Conservation (phyloP, 2,329 filamentous ascomycete species). For the Sporothrix sp. region DNA sequence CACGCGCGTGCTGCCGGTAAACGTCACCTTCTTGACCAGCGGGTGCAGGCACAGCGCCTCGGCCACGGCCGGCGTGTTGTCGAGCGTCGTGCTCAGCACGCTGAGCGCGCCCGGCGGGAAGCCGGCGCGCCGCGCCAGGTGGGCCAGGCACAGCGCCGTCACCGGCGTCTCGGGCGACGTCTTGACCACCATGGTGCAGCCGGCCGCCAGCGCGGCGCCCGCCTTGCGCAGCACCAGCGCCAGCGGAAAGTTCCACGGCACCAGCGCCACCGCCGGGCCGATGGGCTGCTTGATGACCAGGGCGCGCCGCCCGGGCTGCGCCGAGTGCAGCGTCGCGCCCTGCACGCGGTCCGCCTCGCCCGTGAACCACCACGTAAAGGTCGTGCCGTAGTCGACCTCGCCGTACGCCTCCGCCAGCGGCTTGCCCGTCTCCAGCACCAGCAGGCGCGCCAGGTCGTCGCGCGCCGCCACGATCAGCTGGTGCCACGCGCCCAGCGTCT, state of each 20-base stretch:
- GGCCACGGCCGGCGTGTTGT: conserved; percentile 34
- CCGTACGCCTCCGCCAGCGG: conserved; percentile 43
- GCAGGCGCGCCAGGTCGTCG: conserved; percentile 31
- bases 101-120: conserved; percentile 64
- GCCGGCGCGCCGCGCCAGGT: conserved; percentile 59
- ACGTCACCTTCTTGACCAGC: conserved; percentile 55
- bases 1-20: conserved; percentile 63
- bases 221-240: conserved; percentile 59
- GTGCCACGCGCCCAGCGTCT: conserved; percentile 30
- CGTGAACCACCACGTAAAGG: conserved; percentile 48
- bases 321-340: conserved; percentile 50
- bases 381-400: conserved; percentile 45
- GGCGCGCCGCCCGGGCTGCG: conserved; percentile 52
- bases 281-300: conserved; percentile 68
- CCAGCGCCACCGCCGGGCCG: conserved; percentile 56
- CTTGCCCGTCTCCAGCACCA: conserved; percentile 46
- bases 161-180: conserved; percentile 66
- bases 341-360: conserved; percentile 40
- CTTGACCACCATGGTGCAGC: conserved; percentile 66
- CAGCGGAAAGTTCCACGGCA: conserved; percentile 65
- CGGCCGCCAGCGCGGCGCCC: conserved; percentile 57
- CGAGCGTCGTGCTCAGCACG: conserved; percentile 35
- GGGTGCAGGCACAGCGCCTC: conserved; percentile 38
- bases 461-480: conserved; percentile 26
- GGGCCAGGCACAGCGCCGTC: conserved; percentile 58